Evolutionary conservation across 345 rosid species (phyloP).

Genomic region (Gossypium anomalum): DNA sequence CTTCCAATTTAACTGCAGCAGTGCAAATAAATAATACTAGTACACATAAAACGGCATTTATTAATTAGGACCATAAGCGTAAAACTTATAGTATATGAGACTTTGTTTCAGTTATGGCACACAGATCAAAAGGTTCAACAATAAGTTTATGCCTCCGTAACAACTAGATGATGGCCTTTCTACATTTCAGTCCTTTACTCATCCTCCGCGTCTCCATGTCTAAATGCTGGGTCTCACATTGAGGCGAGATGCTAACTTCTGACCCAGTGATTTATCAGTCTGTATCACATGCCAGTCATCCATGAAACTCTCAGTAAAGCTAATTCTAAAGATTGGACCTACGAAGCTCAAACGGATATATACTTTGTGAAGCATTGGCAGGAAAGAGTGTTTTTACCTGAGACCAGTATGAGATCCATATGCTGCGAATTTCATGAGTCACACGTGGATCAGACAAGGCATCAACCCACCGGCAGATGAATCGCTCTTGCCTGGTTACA

Average conservation of each 20-base stretch:
- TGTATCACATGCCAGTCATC: slow-evolving; percentile 18
- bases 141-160: background rate
- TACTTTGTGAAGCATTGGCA: background rate
- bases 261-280: slow-evolving; percentile 71
- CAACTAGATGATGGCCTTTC: background rate
- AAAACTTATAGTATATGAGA: background rate
- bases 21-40: background rate
- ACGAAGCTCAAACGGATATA: background rate
- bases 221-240: slow-evolving; percentile 64
- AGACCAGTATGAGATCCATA: slow-evolving; percentile 88
- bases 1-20: background rate
- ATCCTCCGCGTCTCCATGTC: slow-evolving; percentile 17
- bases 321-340: background rate
- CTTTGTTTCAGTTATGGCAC: slow-evolving; percentile 1
- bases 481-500: slow-evolving; percentile 76
- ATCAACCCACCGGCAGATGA: slow-evolving; percentile 64
- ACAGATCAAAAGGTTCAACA: background rate
- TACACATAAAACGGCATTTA: background rate
- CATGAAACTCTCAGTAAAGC: background rate
- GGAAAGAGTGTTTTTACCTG: slow-evolving; percentile 38
- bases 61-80: background rate
- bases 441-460: slow-evolving; percentile 78
- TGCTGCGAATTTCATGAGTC: slow-evolving; percentile 74
- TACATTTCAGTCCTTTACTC: background rate
- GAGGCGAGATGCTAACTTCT: slow-evolving; percentile 75